Evolutionary conservation across 352 stramenopile species (phyloP), one percentile per base, ranked within the genome.

Genomic region (Thalassiosira ordinaria): DNA sequence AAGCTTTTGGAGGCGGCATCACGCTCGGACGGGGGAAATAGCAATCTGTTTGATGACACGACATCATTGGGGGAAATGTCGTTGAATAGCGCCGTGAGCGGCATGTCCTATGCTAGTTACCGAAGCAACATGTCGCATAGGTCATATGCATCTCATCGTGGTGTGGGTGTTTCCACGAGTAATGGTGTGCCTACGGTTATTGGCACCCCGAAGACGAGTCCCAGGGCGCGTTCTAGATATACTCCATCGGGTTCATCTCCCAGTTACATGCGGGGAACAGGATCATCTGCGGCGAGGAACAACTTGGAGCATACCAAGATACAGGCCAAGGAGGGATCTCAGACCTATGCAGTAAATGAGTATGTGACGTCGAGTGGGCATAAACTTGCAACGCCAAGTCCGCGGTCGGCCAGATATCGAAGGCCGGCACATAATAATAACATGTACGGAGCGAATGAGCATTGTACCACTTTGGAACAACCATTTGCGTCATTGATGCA

Each of bases 401-500:
- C 74, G 16, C 52, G 24, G 41, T 63, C 29, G 31, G 18, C 27
- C n/a, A 67, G 53, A n/a, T 60, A 56, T 60, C 44, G 26, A n/a
- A 70, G 60, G 24, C 22, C 46, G 27, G 29, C 26, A 44, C n/a
- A n/a, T n/a, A n/a, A n/a, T n/a, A n/a, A n/a, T n/a, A 41, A 20
- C 29, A 44, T 49, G 7, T 31, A 55, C 29, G 22, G 53, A 44
- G 33, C 29, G 16, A 26, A 52, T 16, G 51, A n/a, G n/a, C n/a
- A 47, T 9, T 27, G 41, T 33, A 3, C 18, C 4, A 56, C 22
- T 26, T 22, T 35, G 4, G 55, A 71, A 27, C 74, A 74, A 26
- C 75, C 75, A 26, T 83, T 83, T 71, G 67, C 60, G 24, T 83
- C 61, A n/a, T 53, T 83, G 35, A 46, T 83, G 16, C 47, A 77